Evolutionary conservation across 208 protist species (phyloP).

Genomic region (Porcisia deanei): DNA sequence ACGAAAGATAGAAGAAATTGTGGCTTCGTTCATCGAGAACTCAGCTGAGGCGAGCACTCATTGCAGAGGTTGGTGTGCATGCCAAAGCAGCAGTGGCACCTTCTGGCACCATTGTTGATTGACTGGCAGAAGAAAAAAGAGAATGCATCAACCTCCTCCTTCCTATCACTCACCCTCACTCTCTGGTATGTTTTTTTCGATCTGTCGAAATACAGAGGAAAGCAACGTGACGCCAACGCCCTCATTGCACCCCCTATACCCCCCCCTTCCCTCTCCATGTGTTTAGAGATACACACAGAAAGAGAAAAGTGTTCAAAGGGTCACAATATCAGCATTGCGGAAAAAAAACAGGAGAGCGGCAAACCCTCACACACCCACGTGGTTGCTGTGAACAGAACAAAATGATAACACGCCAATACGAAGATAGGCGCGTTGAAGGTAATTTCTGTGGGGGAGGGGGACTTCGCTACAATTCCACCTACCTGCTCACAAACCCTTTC

Average conservation of each 20-base stretch:
- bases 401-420: not conserved
- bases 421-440: not conserved
- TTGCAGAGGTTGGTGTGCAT: not conserved
- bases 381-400: constrained; percentile 12
- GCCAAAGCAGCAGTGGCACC: not conserved
- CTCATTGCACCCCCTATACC: not conserved
- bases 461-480: not conserved
- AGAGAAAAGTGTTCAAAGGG: not conserved
- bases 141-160: not conserved
- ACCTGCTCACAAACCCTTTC: not conserved
- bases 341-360: not conserved
- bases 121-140: not conserved
- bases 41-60: not conserved
- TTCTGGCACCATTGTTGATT: not conserved
- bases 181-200: not conserved
- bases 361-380: not conserved
- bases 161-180: not conserved
- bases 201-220: not conserved
- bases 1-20: not conserved
- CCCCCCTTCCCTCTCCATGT: not conserved
- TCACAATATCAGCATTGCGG: not conserved
- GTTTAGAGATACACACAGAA: not conserved
- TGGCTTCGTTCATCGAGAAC: not conserved
- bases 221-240: not conserved
- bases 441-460: not conserved